These are phyloP conservation scores for Cystobasidium onofrii DNA, from an alignment of 768 basidiomycete genomes.

Conservation along the genomic window DNA sequence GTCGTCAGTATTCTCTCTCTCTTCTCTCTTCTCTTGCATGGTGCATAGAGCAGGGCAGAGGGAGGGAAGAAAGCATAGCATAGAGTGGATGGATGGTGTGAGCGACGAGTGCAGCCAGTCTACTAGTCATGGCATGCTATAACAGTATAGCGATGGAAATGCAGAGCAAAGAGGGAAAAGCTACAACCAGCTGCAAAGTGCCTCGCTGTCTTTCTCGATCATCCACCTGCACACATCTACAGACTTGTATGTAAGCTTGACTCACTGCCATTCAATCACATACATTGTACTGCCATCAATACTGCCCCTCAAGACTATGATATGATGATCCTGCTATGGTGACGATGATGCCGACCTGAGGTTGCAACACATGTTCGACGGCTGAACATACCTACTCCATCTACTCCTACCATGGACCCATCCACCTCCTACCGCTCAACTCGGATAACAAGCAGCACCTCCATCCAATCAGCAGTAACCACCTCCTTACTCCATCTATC, in stretches of 20 bases:
- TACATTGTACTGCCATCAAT: not conserved
- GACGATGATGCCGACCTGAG: too few relatives aligned
- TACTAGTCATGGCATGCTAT: too few relatives aligned
- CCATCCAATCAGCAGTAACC: conserved; percentile 12
- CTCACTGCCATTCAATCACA: too few relatives aligned
- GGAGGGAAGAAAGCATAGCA: not conserved
- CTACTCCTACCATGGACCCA: not conserved
- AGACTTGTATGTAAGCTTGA: too few relatives aligned
- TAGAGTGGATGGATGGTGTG: not conserved
- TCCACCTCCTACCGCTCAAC: not conserved
- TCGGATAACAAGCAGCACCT: not conserved
- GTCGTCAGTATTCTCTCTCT: too few relatives aligned
- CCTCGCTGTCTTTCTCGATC: too few relatives aligned
- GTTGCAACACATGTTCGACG: too few relatives aligned
- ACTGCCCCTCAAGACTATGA: not conserved
- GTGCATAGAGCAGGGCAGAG: not conserved
- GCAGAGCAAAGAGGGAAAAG: too few relatives aligned
- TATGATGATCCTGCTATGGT: not conserved
- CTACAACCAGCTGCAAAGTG: too few relatives aligned
- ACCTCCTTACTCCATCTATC: not conserved
- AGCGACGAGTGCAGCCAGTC: not conserved
- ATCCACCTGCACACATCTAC: too few relatives aligned
- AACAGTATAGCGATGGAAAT: not conserved
- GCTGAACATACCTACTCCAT: too few relatives aligned
- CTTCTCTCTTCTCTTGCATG: too few relatives aligned